Evolutionary conservation across 441 rosid genomes (phyloP).

Genomic region (Viola pubescens): DNA sequence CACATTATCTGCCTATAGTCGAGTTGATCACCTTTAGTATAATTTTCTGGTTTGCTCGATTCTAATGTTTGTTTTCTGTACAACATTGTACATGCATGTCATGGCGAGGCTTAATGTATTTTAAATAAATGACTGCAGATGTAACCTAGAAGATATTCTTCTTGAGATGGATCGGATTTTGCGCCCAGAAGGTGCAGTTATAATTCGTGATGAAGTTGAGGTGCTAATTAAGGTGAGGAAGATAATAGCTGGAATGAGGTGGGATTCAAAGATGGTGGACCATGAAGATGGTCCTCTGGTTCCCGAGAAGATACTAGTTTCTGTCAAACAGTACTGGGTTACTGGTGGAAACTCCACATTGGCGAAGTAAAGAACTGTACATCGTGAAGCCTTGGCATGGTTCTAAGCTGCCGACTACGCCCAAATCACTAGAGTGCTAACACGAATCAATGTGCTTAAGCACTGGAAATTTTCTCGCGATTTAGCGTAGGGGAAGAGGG

Average conservation of each 20-base stretch:
- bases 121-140: conserved; percentile 35
- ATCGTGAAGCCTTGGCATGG: conserved; percentile 6
- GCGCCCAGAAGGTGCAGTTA: conserved; percentile 87
- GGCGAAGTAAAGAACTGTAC: conserved; percentile 23
- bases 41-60: background rate
- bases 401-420: conserved; percentile 4
- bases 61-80: too few species aligned
- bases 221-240: conserved; percentile 62
- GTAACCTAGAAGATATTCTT: conserved; percentile 73
- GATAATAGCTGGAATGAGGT: conserved; percentile 69
- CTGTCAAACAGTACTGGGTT: conserved; percentile 86
- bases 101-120: background rate
- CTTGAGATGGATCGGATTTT: conserved; percentile 84
- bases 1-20: background rate
- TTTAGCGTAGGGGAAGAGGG: conserved; percentile 9
- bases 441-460: conserved; percentile 9
- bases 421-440: background rate
- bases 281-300: conserved; percentile 97
- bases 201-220: conserved; percentile 76
- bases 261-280: conserved; percentile 91
- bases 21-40: background rate
- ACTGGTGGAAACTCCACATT: conserved; percentile 57
- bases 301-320: conserved; percentile 69
- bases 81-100: too few species aligned
- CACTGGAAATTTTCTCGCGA: background rate